Base-by-base conservation (phyloP, 1,139 yeast genomes). In the Geotrichum bryndzae region DNA sequence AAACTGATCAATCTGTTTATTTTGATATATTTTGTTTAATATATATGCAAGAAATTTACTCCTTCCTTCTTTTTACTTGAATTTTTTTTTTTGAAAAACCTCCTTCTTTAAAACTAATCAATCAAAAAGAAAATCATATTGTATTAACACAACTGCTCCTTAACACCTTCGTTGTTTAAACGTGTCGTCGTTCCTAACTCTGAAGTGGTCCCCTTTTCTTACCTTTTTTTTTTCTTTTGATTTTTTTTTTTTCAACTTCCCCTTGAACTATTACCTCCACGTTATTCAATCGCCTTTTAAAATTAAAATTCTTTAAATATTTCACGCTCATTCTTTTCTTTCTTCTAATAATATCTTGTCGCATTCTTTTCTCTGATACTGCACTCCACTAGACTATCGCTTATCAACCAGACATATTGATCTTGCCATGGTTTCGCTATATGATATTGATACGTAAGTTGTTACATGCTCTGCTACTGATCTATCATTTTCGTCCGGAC, bases 361-460 rank as follows among this genome's bases (percentile, higher is more conserved):
- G 8, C 23, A n/a, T 54, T 25, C 15, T 22, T 11, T 41, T 18
- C 1, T 18, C 18, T 15, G 15, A 27, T 25, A 50, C 15, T 10
- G 5, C 29, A 25, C 52, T 18, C 8, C 33, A 25, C 31, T 50
- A 50, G 5, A 10, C 22, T n/a, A 41, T n/a, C 7, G n/a, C 10
- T 41, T n/a, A 41, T 41, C 18, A n/a, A 41, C 48, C 23, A 41
- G 48, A 5, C 52, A 25, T 50, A 25, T 10, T 22, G 8, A 1
- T 22, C 18, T 50, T 23, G 15, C 18, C 18, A 60, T 60, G 62
- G 62, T 56, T 8, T 60, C 62, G 22, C 48, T 55, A 31, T 60
- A 60, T 38, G 62, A 60, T 22, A 52, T 54, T 22, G 62, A 60
- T 18, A 60, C 62, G 62, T 60, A 56, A 51, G 62, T 59, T 41